Conservation (phyloP, 177 flowering plant genomes). For the Vitis hybrid region DNA sequence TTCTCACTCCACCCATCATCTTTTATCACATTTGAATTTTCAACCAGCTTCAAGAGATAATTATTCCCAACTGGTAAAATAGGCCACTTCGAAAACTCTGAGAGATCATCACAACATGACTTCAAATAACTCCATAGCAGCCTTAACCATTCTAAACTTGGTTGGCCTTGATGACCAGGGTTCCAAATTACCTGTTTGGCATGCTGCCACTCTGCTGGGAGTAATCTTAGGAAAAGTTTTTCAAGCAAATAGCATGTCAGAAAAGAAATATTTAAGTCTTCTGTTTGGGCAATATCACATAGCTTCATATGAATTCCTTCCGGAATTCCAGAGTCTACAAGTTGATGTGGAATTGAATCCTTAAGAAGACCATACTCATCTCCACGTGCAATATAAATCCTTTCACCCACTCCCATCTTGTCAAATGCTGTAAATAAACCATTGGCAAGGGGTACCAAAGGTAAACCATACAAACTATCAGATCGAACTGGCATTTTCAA, state of each 20-base stretch:
- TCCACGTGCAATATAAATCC: constrained; percentile 62
- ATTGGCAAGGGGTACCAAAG: constrained; percentile 84
- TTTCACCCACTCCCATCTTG: constrained; percentile 63
- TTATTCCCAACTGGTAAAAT: constrained; percentile 69
- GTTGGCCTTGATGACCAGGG: constrained; percentile 79
- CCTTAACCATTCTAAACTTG: constrained; percentile 79
- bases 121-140: constrained; percentile 77
- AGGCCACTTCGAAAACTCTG: constrained; percentile 85
- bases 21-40: constrained; percentile 74
- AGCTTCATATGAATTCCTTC: constrained; percentile 57
- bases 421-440: constrained; percentile 69
- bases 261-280: constrained; percentile 61
- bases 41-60: constrained; percentile 63
- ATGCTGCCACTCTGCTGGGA: constrained; percentile 82
- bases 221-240: constrained; percentile 59
- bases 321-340: constrained; percentile 63
- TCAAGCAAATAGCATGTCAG: constrained; percentile 73
- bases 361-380: constrained; percentile 83
- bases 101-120: constrained; percentile 73
- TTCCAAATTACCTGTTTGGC: constrained; percentile 70
- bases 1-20: constrained; percentile 98
- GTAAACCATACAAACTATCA: constrained; percentile 65
- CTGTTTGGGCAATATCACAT: constrained; percentile 58
- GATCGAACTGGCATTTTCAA: constrained; percentile 35
- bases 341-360: constrained; percentile 66